phyloP scores from a whole-genome alignment of 2,329 filamentous ascomycete species.

The Fusarium devonianum region DNA sequence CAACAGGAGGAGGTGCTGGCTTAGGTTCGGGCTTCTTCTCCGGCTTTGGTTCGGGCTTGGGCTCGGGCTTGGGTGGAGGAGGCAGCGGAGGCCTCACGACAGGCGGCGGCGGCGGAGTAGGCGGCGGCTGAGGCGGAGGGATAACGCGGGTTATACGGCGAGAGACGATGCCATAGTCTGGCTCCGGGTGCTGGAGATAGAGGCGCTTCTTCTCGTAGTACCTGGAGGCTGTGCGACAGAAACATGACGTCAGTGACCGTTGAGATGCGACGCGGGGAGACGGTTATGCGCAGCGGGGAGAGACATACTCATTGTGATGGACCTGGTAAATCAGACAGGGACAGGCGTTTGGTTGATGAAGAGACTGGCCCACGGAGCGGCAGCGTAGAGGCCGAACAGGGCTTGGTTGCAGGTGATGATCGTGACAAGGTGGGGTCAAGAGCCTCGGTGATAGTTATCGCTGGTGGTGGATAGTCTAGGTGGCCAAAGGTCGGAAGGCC shows the following conservation, averaged over 20 bases:
- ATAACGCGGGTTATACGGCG: constrained; percentile 50
- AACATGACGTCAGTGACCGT: constrained; percentile 37
- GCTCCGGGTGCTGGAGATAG: constrained; percentile 52
- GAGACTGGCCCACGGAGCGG: constrained; percentile 13
- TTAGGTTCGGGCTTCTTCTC: constrained; percentile 19
- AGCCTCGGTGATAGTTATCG: constrained; percentile 16
- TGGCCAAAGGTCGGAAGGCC: too few relatives aligned
- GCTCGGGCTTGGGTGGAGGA: constrained; percentile 35
- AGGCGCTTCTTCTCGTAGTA: constrained; percentile 52
- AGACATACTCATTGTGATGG: constrained; percentile 38
- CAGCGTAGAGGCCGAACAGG: constrained; percentile 11
- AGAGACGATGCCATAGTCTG: constrained; percentile 48
- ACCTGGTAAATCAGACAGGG: too few relatives aligned
- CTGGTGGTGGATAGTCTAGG: constrained; percentile 7
- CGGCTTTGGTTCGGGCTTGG: constrained; percentile 18
- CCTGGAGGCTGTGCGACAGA: constrained; percentile 37
- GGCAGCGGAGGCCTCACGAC: constrained; percentile 33
- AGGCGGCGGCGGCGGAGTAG: constrained; percentile 36
- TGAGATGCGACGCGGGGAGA: constrained; percentile 14
- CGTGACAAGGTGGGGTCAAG: constrained; percentile 28
- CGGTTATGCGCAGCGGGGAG: constrained; percentile 11
- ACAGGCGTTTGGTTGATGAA: too few relatives aligned
- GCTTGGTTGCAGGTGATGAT: constrained; percentile 14
- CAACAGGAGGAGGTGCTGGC: constrained; percentile 28
- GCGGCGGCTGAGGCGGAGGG: constrained; percentile 46